Percentiles rank a stretch among this genome's conserved stretches.
These are phyloP conservation scores for Conoideocrella luteorostrata DNA, from an alignment of 2,329 filamentous ascomycete genomes.

Conservation along the genomic window DNA sequence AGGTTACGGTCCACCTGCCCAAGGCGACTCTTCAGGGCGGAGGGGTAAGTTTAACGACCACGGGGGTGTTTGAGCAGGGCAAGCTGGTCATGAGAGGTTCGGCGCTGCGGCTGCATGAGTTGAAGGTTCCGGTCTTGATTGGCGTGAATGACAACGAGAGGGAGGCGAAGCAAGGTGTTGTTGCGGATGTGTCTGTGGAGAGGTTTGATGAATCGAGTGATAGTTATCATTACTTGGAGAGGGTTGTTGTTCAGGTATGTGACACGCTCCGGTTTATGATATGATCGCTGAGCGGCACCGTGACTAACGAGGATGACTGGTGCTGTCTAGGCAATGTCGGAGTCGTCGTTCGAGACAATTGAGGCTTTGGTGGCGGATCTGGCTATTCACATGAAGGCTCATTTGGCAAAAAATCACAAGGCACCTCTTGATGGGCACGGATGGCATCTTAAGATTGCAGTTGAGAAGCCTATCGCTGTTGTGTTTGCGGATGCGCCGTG, in stretches of 20 bases:
- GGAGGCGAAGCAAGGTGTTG: conserved; percentile 56
- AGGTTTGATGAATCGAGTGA: conserved; percentile 39
- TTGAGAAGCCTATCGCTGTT: conserved; percentile 70
- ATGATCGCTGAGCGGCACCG: neutral
- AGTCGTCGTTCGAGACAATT: conserved; percentile 55
- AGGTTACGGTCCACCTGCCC: conserved; percentile 51
- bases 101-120: conserved; percentile 44
- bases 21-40: conserved; percentile 64
- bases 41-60: conserved; percentile 46
- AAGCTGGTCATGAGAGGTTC: conserved; percentile 20
- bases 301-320: too few relatives aligned
- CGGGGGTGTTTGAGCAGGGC: conserved; percentile 30
- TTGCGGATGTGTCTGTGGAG: conserved; percentile 58
- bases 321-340: conserved; percentile 40
- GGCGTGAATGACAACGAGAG: conserved; percentile 70
- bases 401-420: conserved; percentile 26
- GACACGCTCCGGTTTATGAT: neutral
- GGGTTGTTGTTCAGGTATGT: conserved; percentile 54
- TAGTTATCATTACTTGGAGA: conserved; percentile 50
- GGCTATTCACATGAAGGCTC: conserved; percentile 37
- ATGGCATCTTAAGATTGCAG: conserved; percentile 51
- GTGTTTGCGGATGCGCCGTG: conserved; percentile 64
- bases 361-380: conserved; percentile 51
- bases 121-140: conserved; percentile 61
- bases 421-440: conserved; percentile 18